A percentile compares a stretch with the other conserved stretches of the same genome.
Evolutionary conservation across 2,329 filamentous ascomycete genomes (phyloP).

Genomic region (Pseudofabraea citricarpa): DNA sequence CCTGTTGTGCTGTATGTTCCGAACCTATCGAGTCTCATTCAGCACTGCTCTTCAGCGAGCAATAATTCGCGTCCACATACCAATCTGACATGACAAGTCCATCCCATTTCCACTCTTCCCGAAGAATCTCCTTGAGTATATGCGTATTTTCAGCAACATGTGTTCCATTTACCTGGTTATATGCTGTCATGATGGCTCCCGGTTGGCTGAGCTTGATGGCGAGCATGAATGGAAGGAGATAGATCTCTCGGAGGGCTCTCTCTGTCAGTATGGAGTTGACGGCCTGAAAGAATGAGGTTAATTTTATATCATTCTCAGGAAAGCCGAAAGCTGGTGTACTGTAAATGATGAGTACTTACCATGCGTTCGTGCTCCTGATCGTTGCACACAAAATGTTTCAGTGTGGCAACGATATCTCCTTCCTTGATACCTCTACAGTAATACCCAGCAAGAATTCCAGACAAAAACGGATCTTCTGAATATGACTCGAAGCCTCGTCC

Average conservation of each 20-base stretch:
- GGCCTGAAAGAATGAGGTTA: conserved; percentile 7
- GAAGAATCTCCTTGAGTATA: conserved; percentile 32
- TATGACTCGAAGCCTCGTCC: conserved; percentile 44
- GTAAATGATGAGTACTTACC: not conserved
- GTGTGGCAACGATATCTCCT: conserved; percentile 33
- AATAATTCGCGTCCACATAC: conserved; percentile 24
- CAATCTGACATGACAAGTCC: conserved; percentile 42
- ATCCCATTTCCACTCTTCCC: conserved; percentile 37
- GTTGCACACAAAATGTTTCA: conserved; percentile 42
- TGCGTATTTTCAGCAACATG: conserved; percentile 34
- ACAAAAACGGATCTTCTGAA: conserved; percentile 40
- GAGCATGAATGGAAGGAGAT: conserved; percentile 40
- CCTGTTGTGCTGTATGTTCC: conserved; percentile 31
- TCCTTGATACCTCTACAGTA: conserved; percentile 38
- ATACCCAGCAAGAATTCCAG: conserved; percentile 35
- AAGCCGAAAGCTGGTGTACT: too few relatives aligned
- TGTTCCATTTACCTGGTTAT: conserved; percentile 38
- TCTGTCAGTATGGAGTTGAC: conserved; percentile 30
- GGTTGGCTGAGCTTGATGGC: conserved; percentile 33
- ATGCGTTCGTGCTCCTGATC: conserved; percentile 34
- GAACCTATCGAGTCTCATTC: conserved; percentile 41
- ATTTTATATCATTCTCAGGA: too few relatives aligned
- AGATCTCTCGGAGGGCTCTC: conserved; percentile 35
- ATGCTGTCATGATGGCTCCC: conserved; percentile 39
- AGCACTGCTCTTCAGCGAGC: conserved; percentile 2